phyloP scores from a whole-genome alignment of 352 stramenopile genomes.

The Globisporangium irregulare region DNA sequence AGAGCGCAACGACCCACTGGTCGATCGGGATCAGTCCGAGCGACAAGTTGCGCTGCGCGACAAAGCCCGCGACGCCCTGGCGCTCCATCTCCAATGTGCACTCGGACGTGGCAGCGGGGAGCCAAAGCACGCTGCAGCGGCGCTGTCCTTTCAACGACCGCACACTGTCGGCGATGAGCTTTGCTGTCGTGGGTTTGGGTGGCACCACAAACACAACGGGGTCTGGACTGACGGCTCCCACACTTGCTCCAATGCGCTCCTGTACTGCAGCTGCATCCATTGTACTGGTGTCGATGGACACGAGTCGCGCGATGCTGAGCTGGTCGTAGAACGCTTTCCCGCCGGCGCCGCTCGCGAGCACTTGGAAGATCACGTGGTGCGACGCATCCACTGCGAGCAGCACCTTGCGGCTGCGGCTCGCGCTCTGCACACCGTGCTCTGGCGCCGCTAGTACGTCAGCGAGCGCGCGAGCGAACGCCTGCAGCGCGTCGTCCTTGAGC shows the following conservation, averaged over 20 bases:
- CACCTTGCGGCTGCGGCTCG: constrained; percentile 10
- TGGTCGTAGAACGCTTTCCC: constrained; percentile 63
- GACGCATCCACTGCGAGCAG: constrained; percentile 54
- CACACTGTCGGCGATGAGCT: constrained; percentile 44
- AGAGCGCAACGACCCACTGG: constrained; percentile 49
- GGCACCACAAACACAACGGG: constrained; percentile 56
- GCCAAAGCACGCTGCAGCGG: constrained; percentile 54
- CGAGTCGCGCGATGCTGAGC: constrained; percentile 44
- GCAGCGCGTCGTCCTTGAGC: constrained; percentile 53
- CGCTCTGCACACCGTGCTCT: constrained; percentile 8
- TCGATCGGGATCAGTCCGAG: constrained; percentile 65
- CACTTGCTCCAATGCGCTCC: constrained; percentile 21
- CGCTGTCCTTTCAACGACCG: constrained; percentile 28
- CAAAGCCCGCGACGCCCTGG: constrained; percentile 54
- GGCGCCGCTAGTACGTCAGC: constrained; percentile 12
- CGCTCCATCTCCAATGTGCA: constrained; percentile 73
- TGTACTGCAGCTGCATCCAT: constrained; percentile 33
- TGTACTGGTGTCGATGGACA: constrained; percentile 35
- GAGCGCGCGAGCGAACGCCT: constrained; percentile 39
- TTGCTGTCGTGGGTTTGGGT: constrained; percentile 43
- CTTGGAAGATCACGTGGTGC: constrained; percentile 57
- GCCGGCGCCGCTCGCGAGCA: constrained; percentile 63
- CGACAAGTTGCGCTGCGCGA: constrained; percentile 48
- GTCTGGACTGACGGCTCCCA: constrained; percentile 5
- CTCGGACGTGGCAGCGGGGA: constrained; percentile 52